Evolutionary conservation across 805 yeast genomes (phyloP).

Genomic region (Maudiozyma barnettii): DNA sequence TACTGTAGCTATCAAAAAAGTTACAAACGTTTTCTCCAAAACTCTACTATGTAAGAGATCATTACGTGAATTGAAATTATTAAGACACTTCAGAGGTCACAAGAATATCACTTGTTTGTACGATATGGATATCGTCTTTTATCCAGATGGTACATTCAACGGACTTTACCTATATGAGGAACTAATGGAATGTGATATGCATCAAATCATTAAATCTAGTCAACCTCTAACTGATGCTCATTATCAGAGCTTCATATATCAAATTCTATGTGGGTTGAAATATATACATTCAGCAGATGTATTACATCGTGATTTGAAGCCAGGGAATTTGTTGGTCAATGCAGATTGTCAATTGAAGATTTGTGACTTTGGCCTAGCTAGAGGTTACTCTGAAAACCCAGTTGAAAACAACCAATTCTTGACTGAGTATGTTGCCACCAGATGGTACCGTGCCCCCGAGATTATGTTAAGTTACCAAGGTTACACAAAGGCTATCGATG

Average conservation of each 20-base stretch:
- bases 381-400: slow-evolving; percentile 77
- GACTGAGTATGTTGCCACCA: slow-evolving; percentile 95
- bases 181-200: slow-evolving; percentile 97
- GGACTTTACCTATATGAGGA: slow-evolving; percentile 93
- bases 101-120: slow-evolving; percentile 92
- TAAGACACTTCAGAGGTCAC: slow-evolving; percentile 92
- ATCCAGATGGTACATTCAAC: slow-evolving; percentile 64
- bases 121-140: slow-evolving; percentile 77
- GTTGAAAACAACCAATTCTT: slow-evolving; percentile 85
- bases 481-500: slow-evolving; percentile 91
- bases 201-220: slow-evolving; percentile 88
- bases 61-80: slow-evolving; percentile 75
- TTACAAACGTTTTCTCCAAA: slow-evolving; percentile 87
- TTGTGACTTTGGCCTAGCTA: slow-evolving; percentile 93
- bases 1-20: slow-evolving; percentile 89
- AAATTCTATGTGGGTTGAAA: slow-evolving; percentile 80
- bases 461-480: slow-evolving; percentile 91
- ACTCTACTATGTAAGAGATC: slow-evolving; percentile 89
- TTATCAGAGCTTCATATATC: slow-evolving; percentile 87
- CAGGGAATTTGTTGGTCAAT: slow-evolving; percentile 84
- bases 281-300: slow-evolving; percentile 90
- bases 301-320: slow-evolving; percentile 88
- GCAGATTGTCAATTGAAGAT: slow-evolving; percentile 95
- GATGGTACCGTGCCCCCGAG: slow-evolving; percentile 99
- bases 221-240: slow-evolving; percentile 93